phyloP scores from a whole-genome alignment of 2,329 filamentous ascomycete species.

The Leptographium radiaticola region DNA sequence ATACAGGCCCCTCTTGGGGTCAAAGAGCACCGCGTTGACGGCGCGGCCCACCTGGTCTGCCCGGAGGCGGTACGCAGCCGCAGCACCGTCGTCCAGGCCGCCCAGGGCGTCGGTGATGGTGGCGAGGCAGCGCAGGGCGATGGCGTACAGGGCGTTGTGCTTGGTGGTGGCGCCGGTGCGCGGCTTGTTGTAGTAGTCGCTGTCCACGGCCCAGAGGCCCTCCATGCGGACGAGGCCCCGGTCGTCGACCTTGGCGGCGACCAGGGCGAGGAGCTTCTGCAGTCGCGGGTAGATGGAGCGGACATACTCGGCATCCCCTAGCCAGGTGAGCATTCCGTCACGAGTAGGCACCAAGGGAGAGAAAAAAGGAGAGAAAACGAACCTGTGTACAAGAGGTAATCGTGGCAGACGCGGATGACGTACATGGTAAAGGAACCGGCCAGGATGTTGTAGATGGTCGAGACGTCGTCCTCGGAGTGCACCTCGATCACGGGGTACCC shows the following conservation, averaged over 20 bases:
- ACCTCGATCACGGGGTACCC: neutral
- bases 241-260: neutral
- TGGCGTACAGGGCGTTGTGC: neutral
- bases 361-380: neutral
- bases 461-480: neutral
- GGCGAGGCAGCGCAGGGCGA: neutral
- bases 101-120: neutral
- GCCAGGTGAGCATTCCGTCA: neutral
- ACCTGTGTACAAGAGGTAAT: neutral
- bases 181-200: neutral
- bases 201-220: neutral
- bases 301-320: neutral
- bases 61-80: neutral
- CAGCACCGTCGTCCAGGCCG: neutral
- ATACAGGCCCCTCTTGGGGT: neutral
- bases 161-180: neutral
- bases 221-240: neutral
- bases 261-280: neutral
- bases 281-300: neutral
- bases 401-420: neutral
- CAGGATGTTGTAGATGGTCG: neutral
- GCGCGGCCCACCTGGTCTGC: neutral
- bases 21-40: neutral
- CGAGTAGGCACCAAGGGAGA: neutral
- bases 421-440: neutral